These are phyloP conservation scores for Oropetium thomaeum DNA, from an alignment of 176 grass and related monocot species.

Conservation along the genomic window DNA sequence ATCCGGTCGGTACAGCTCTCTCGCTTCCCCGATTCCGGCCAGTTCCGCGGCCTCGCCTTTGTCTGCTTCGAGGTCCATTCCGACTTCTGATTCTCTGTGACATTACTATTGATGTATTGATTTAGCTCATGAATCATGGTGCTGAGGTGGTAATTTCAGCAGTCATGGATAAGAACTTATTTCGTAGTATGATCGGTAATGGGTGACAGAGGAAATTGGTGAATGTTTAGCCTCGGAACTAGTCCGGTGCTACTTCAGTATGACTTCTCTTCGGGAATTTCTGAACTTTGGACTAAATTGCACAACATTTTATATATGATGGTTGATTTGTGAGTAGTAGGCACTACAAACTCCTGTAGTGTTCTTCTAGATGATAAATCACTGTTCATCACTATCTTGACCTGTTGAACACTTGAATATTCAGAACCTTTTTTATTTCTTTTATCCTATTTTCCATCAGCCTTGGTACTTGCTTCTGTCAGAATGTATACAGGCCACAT, in stretches of 20 bases:
- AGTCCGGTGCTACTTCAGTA: not conserved
- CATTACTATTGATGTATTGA: not conserved
- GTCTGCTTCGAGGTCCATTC: conserved; percentile 65
- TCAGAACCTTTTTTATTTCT: not conserved
- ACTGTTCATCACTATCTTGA: not conserved
- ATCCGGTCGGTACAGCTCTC: conserved; percentile 76
- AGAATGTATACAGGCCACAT: not conserved
- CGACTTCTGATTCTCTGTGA: not conserved
- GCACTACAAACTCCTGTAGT: not conserved
- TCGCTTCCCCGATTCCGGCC: conserved; percentile 79
- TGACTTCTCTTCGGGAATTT: not conserved
- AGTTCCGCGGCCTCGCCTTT: conserved; percentile 87
- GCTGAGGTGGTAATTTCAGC: not conserved
- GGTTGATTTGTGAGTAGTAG: not conserved
- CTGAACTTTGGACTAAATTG: not conserved
- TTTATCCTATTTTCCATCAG: not conserved
- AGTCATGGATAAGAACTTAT: not conserved
- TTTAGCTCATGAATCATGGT: not conserved
- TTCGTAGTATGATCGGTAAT: no score
- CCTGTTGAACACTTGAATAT: not conserved
- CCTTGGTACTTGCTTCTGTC: not conserved
- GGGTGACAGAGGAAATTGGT: no score
- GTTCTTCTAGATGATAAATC: not conserved
- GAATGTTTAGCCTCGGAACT: not conserved
- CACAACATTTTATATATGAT: not conserved